phyloP scores from a whole-genome alignment of 2,329 filamentous ascomycete genomes.

The Ceratocystis diversiconidia region DNA sequence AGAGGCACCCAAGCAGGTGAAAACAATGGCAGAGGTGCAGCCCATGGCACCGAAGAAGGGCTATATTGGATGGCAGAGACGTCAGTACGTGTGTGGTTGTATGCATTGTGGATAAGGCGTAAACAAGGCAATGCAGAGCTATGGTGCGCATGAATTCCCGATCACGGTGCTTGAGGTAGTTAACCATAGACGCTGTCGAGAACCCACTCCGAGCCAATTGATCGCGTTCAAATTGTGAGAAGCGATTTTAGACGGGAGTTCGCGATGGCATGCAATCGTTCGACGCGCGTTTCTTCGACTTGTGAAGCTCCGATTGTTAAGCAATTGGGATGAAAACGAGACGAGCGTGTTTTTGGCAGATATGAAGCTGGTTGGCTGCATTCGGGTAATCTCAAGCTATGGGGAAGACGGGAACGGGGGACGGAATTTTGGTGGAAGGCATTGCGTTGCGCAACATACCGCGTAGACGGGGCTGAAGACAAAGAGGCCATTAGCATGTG shows the following conservation, averaged over 20 bases:
- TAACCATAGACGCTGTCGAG: conserved; percentile 21
- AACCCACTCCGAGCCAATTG: not conserved
- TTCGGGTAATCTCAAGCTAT: no score
- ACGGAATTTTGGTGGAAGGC: no score
- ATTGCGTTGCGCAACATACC: conserved; percentile 52
- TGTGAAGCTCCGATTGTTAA: not conserved
- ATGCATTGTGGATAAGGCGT: not conserved
- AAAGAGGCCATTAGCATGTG: conserved; percentile 5
- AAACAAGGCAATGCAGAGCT: not conserved
- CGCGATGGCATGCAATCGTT: not conserved
- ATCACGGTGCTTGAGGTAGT: not conserved
- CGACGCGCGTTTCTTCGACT: not conserved
- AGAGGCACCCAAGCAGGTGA: conserved; percentile 90
- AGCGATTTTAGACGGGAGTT: not conserved
- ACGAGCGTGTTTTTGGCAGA: not conserved
- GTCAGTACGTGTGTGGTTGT: conserved; percentile 24
- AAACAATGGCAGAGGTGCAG: conserved; percentile 91
- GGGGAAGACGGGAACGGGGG: no score
- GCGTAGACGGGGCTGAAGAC: conserved; percentile 80
- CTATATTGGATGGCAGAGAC: conserved; percentile 25
- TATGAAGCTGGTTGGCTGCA: no score
- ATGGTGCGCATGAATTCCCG: no score
- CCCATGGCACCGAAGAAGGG: conserved; percentile 97
- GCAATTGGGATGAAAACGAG: no score
- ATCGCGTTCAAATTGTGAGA: not conserved